Evolutionary conservation across 1,284 basidiomycete species (phyloP).

Genomic region (Cerrena zonata): DNA sequence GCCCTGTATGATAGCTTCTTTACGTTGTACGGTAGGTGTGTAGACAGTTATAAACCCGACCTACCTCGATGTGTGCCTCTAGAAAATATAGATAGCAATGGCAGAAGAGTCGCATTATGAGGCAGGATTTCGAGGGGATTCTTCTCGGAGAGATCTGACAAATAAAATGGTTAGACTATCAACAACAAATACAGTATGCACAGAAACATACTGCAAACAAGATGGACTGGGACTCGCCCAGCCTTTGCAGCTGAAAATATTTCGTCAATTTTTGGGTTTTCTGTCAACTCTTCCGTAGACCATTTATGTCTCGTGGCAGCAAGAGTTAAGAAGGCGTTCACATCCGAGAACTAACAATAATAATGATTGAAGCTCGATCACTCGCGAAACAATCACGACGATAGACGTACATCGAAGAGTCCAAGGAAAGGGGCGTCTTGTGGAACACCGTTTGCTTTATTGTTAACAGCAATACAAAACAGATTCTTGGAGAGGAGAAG

Average conservation of each 20-base stretch:
- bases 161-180: constrained; percentile 1
- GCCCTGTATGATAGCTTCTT: constrained; percentile 46
- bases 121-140: constrained; percentile 64
- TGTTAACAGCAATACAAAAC: constrained; percentile 57
- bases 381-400: background rate
- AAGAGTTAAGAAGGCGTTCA: constrained; percentile 74
- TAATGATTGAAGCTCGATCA: background rate
- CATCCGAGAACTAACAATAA: constrained; percentile 64
- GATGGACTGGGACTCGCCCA: constrained; percentile 62
- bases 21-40: background rate
- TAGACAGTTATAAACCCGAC: constrained; percentile 10
- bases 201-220: constrained; percentile 64
- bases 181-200: constrained; percentile 1
- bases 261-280: constrained; percentile 53
- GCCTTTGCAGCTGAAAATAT: constrained; percentile 68
- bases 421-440: constrained; percentile 42
- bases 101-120: constrained; percentile 55
- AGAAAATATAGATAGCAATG: constrained; percentile 60
- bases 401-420: constrained; percentile 63
- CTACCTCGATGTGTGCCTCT: constrained; percentile 65
- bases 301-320: constrained; percentile 71
- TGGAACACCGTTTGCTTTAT: constrained; percentile 27
- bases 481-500: constrained; percentile 56
- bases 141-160: constrained; percentile 69
- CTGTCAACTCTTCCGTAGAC: constrained; percentile 49